These are phyloP conservation scores for Phytophthora agathidicida DNA, from an alignment of 352 stramenopile genomes.

Conservation along the genomic window DNA sequence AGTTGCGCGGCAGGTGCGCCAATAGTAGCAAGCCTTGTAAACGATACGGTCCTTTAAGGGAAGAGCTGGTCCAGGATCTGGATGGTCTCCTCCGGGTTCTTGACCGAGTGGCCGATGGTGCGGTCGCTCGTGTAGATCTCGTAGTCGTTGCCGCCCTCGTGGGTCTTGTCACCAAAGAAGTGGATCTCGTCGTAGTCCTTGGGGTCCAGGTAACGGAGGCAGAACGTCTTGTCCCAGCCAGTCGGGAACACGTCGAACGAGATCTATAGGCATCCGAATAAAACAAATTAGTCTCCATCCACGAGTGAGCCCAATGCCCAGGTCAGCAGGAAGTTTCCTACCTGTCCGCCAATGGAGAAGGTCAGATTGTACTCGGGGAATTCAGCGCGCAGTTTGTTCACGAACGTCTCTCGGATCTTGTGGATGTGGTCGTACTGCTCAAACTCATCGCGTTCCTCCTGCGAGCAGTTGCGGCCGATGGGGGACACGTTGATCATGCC, in stretches of 20 bases:
- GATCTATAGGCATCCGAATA: conserved; percentile 65
- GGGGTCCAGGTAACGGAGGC: conserved; percentile 92
- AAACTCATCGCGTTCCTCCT: conserved; percentile 98
- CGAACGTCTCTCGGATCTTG: conserved; percentile 95
- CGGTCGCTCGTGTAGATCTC: conserved; percentile 98
- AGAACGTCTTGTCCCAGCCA: conserved; percentile 99
- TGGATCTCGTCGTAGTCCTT: conserved; percentile 99
- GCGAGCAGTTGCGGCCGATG: conserved; percentile 98
- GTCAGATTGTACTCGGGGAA: conserved; percentile 96
- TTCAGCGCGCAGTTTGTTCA: conserved; percentile 94
- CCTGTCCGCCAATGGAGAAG: conserved; percentile 97
- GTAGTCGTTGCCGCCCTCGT: conserved; percentile 98
- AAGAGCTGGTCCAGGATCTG: conserved; percentile 97
- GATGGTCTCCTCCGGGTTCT: conserved; percentile 96
- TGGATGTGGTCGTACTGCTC: conserved; percentile 97
- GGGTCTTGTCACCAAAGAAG: conserved; percentile 99
- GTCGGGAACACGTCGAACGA: conserved; percentile 98
- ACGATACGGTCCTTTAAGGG: conserved; percentile 52
- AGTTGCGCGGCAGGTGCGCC: conserved; percentile 18
- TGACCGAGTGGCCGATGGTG: conserved; percentile 98
- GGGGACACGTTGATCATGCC: conserved; percentile 99
- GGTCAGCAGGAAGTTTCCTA: conserved; percentile 15
- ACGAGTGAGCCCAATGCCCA: too few species aligned
- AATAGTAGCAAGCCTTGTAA: conserved; percentile 20
- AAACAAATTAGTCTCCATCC: not conserved